Evolutionary conservation across 192 early-diverging fungal species (phyloP).

Genomic region (Lobulomyces angularis): DNA sequence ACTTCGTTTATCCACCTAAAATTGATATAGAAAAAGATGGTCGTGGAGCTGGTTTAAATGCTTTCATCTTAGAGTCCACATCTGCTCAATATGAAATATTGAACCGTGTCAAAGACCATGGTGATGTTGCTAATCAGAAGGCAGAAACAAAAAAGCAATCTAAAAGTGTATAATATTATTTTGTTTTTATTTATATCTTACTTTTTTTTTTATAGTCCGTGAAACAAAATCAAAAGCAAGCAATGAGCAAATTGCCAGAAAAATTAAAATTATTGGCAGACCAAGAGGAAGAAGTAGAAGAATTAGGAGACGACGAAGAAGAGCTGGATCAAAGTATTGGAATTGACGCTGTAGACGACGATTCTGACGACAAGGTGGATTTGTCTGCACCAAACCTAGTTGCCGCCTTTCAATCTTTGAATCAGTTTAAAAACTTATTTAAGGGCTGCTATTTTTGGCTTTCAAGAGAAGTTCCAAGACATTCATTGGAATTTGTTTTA

Average conservation of each 20-base stretch:
- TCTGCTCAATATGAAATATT: conserved; percentile 5
- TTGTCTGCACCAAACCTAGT: conserved; percentile 12
- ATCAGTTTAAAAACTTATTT: conserved; percentile 38
- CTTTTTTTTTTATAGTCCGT: too few species aligned
- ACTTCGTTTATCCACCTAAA: conserved; percentile 84
- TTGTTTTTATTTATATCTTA: too few species aligned
- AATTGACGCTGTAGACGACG: conserved; percentile 16
- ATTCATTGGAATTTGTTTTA: conserved; percentile 85
- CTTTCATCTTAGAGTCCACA: conserved; percentile 48
- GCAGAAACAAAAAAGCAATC: too few species aligned
- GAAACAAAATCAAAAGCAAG: too few species aligned
- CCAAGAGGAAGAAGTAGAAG: conserved; percentile 18
- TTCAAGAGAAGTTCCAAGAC: conserved; percentile 87
- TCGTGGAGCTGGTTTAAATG: conserved; percentile 53
- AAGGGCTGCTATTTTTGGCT: conserved; percentile 60
- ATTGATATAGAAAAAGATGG: conserved; percentile 52
- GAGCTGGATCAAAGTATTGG: conserved; percentile 15
- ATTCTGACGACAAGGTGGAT: conserved; percentile 16
- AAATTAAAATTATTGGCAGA: conserved; percentile 4
- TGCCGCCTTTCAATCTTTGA: conserved; percentile 25
- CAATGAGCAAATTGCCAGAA: too few species aligned
- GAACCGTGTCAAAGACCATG: neutral
- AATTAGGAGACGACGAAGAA: conserved; percentile 9
- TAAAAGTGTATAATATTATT: too few species aligned
- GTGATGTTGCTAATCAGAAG: neutral